These are phyloP conservation scores for Diplocarpon mali DNA, from an alignment of 2,329 filamentous ascomycete species.

Conservation along the genomic window DNA sequence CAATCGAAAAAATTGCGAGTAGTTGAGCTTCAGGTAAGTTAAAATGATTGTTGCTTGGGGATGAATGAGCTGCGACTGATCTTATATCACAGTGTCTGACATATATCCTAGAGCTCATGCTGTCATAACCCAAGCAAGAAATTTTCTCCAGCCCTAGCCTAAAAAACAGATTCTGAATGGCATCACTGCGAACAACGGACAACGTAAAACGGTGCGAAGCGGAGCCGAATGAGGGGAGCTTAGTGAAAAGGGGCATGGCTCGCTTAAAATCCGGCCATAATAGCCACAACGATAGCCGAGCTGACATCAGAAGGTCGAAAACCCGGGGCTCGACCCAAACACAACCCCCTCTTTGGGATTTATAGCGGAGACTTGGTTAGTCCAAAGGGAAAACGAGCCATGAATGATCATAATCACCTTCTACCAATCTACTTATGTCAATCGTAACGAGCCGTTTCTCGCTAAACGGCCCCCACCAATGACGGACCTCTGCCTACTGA, in stretches of 20 bases:
- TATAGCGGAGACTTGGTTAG: constrained; percentile 14
- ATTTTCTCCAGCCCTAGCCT: too few species aligned
- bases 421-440: constrained; percentile 24
- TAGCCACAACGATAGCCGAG: constrained; percentile 22
- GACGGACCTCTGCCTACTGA: background rate
- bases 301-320: constrained; percentile 26
- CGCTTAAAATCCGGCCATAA: constrained; percentile 8
- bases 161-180: too few species aligned
- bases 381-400: background rate
- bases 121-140: too few species aligned
- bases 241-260: background rate
- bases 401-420: constrained; percentile 20
- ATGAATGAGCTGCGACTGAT: too few species aligned
- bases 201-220: too few species aligned
- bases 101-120: too few species aligned
- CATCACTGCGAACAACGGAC: too few species aligned
- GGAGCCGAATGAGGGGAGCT: background rate
- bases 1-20: too few species aligned
- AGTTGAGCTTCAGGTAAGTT: too few species aligned
- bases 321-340: constrained; percentile 25
- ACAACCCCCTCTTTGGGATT: constrained; percentile 21
- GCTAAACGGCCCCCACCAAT: constrained; percentile 1
- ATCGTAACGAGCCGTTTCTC: constrained; percentile 22
- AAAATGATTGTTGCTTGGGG: too few species aligned
- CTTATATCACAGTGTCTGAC: too few species aligned